Conservation (phyloP, 2,329 filamentous ascomycete species). For the Calonectria pseudoturangicola region DNA sequence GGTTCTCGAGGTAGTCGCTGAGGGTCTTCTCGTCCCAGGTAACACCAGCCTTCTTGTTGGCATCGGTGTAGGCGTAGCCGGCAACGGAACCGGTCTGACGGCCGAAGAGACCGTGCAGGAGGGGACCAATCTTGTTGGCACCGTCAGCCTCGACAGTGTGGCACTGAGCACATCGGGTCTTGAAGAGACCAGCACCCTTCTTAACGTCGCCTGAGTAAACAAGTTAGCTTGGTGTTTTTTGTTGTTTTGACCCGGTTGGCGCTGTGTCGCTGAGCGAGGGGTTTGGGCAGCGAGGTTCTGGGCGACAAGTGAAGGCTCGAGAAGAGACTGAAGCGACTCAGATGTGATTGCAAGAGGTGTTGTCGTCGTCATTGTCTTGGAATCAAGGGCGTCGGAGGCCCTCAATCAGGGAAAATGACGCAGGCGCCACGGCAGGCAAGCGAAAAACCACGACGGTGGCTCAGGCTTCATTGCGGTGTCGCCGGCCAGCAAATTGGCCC, state of each 20-base stretch:
- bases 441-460: constrained; percentile 25
- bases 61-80: constrained; percentile 98
- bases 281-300: not conserved
- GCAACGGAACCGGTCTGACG: constrained; percentile 94
- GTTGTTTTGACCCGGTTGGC: not conserved
- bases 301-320: constrained; percentile 4
- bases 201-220: constrained; percentile 84
- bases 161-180: constrained; percentile 99
- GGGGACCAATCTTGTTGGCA: constrained; percentile 98
- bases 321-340: constrained; percentile 26
- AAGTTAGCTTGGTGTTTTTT: constrained; percentile 54
- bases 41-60: constrained; percentile 98
- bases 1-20: constrained; percentile 99
- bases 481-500: constrained; percentile 20
- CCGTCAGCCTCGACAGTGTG: constrained; percentile 94
- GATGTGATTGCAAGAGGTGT: constrained; percentile 30
- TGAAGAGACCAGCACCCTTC: constrained; percentile 99
- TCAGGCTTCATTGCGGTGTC: constrained; percentile 21
- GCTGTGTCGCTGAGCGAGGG: constrained; percentile 10
- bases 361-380: constrained; percentile 42
- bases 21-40: constrained; percentile 91
- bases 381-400: constrained; percentile 42
- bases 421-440: constrained; percentile 50
- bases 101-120: constrained; percentile 97
- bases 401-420: constrained; percentile 58